A percentile compares a stretch with the other conserved stretches of the same genome.
Evolutionary conservation across 306 rosid species (phyloP).

Genomic region (Medicago arabica): DNA sequence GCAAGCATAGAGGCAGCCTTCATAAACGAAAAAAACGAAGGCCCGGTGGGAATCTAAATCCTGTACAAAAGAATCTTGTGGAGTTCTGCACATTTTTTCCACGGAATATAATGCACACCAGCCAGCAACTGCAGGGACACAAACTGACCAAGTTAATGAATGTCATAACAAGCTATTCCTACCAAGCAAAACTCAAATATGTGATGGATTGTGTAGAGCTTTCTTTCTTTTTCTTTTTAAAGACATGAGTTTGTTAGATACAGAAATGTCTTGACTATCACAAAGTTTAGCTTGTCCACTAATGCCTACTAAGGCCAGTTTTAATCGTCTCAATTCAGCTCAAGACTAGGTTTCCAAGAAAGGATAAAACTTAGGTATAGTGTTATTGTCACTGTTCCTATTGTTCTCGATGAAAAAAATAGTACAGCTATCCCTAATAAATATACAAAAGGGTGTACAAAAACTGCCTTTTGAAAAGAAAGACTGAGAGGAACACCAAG

Average conservation of each 20-base stretch:
- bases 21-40: conserved; percentile 58
- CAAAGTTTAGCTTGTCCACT: neutral
- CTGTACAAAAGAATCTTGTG: conserved; percentile 70
- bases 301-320: neutral
- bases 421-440: too few species aligned
- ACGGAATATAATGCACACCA: conserved; percentile 44
- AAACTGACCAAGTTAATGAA: conserved; percentile 29
- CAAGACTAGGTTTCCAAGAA: conserved; percentile 2
- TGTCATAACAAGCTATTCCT: conserved; percentile 6
- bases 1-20: conserved; percentile 62
- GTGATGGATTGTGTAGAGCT: neutral
- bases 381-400: too few species aligned
- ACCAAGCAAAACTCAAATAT: neutral
- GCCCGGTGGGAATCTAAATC: conserved; percentile 58
- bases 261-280: neutral
- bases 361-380: neutral
- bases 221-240: neutral
- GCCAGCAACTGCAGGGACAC: conserved; percentile 55
- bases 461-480: too few species aligned
- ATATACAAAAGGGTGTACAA: too few species aligned
- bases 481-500: too few species aligned
- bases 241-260: neutral
- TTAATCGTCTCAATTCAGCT: neutral
- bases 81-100: conserved; percentile 55
- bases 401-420: too few species aligned